Conservation (phyloP, 2,329 filamentous ascomycete species). For the Teratosphaeria viscida region DNA sequence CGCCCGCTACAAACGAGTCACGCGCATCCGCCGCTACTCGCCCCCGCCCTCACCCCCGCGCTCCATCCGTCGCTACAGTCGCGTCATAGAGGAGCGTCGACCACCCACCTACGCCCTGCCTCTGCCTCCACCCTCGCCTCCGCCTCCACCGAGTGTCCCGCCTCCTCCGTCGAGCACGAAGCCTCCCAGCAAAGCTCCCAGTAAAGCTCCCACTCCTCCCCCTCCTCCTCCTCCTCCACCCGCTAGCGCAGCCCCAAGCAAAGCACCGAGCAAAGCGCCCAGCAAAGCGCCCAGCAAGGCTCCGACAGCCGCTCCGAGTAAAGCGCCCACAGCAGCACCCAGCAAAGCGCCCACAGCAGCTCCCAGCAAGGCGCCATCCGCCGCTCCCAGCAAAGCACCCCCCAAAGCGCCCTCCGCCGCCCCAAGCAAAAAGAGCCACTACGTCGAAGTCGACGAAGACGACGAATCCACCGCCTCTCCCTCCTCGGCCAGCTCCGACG, state of each 20-base stretch:
- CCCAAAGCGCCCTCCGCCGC: conserved; percentile 1
- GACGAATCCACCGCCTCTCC: conserved; percentile 14
- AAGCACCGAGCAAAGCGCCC: background rate
- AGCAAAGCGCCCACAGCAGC: background rate
- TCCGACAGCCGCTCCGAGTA: background rate
- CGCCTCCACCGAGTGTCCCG: background rate
- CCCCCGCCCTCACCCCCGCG: conserved; percentile 14
- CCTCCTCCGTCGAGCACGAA: background rate
- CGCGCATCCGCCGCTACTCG: conserved; percentile 23
- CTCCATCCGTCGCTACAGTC: background rate
- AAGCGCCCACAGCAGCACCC: background rate
- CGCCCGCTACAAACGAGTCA: conserved; percentile 27
- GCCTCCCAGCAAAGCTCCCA: background rate
- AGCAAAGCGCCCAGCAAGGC: background rate
- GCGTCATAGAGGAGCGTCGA: conserved; percentile 12
- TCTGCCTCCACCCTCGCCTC: background rate
- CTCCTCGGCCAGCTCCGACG: conserved; percentile 22
- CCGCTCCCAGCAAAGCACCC: background rate
- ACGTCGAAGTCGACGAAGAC: conserved; percentile 34
- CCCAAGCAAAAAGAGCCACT: conserved; percentile 24
- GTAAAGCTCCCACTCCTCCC: too few relatives aligned
- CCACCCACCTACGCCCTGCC: background rate
- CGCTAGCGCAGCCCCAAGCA: background rate
- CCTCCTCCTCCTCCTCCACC: background rate
- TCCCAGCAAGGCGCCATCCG: background rate